Percentiles rank a stretch among this genome's conserved stretches.
Conservation (phyloP, 768 basidiomycete genomes). For the Xanthoconium stramineum region DNA sequence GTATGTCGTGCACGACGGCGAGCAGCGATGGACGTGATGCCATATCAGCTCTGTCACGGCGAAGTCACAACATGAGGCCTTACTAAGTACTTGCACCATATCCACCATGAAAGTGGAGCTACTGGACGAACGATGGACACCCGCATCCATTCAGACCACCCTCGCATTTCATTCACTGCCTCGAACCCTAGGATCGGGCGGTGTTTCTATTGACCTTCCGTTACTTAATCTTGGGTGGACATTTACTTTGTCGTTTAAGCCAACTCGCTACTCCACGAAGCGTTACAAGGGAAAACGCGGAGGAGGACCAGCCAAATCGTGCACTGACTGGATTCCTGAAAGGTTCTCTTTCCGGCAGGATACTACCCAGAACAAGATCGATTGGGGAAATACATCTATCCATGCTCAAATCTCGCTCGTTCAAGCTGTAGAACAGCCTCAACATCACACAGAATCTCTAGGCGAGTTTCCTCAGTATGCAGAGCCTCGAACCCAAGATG, state of each 20-base stretch:
- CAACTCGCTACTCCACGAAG: not conserved
- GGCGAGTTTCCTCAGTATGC: too few species aligned
- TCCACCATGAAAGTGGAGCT: not conserved
- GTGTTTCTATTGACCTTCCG: constrained; percentile 8
- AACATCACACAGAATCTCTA: too few species aligned
- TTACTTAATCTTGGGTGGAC: constrained; percentile 12
- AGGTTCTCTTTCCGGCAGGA: constrained; percentile 9
- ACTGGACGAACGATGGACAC: constrained; percentile 16
- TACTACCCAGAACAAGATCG: not conserved
- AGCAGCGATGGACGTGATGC: constrained; percentile 22
- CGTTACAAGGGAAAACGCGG: not conserved
- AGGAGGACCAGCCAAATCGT: not conserved
- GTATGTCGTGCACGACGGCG: too few species aligned
- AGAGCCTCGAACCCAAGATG: too few species aligned
- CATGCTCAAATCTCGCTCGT: constrained; percentile 2
- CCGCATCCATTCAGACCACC: constrained; percentile 6
- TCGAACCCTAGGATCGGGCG: not conserved
- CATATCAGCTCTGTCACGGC: not conserved
- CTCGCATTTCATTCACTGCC: not conserved
- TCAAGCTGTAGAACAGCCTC: not conserved
- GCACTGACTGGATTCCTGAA: not conserved
- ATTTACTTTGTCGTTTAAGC: constrained; percentile 11
- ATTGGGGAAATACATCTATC: constrained; percentile 18
- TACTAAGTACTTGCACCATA: not conserved
- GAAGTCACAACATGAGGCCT: too few species aligned